Evolutionary conservation across 108 stramenopile species (phyloP).

Genomic region (Skeletonema potamos): DNA sequence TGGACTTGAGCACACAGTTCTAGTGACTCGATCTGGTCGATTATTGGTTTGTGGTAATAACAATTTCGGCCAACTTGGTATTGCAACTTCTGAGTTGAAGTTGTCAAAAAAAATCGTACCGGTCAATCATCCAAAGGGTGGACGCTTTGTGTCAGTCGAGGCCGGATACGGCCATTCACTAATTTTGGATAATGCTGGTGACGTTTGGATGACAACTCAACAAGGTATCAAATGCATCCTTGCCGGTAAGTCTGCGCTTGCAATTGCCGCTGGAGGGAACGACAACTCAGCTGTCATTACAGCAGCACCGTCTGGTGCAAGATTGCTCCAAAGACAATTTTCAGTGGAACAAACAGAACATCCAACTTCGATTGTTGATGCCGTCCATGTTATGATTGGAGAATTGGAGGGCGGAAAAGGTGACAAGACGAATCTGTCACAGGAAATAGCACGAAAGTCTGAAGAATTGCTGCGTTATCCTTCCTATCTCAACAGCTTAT

Average conservation of each 20-base stretch:
- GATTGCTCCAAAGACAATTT: slow-evolving; percentile 24
- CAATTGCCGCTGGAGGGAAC: slow-evolving; percentile 66
- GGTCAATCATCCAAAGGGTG: slow-evolving; percentile 48
- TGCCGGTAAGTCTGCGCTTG: slow-evolving; percentile 32
- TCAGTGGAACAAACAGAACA: slow-evolving; percentile 37
- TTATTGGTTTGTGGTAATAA: slow-evolving; percentile 72
- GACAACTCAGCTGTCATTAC: slow-evolving; percentile 48
- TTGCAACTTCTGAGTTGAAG: slow-evolving; percentile 11
- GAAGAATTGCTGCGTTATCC: slow-evolving; percentile 70
- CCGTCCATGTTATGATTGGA: slow-evolving; percentile 35
- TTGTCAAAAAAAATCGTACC: slow-evolving; percentile 7
- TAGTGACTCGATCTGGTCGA: slow-evolving; percentile 58
- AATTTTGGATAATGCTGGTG: slow-evolving; percentile 59
- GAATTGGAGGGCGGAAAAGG: slow-evolving; percentile 30
- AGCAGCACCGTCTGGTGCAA: slow-evolving; percentile 15
- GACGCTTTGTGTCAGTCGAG: slow-evolving; percentile 52
- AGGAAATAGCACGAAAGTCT: slow-evolving; percentile 50
- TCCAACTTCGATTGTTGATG: slow-evolving; percentile 27
- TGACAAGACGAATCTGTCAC: slow-evolving; percentile 12
- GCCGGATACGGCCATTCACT: slow-evolving; percentile 58
- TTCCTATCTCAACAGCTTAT: slow-evolving; percentile 62
- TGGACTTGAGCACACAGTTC: slow-evolving; percentile 60
- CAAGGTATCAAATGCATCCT: slow-evolving; percentile 29
- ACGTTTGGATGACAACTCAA: slow-evolving; percentile 60
- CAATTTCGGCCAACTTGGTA: slow-evolving; percentile 55